A percentile compares a stretch with the other conserved stretches of the same genome.
Conservation (phyloP, 2,329 filamentous ascomycete genomes). For the Epichloe coenophiala region DNA sequence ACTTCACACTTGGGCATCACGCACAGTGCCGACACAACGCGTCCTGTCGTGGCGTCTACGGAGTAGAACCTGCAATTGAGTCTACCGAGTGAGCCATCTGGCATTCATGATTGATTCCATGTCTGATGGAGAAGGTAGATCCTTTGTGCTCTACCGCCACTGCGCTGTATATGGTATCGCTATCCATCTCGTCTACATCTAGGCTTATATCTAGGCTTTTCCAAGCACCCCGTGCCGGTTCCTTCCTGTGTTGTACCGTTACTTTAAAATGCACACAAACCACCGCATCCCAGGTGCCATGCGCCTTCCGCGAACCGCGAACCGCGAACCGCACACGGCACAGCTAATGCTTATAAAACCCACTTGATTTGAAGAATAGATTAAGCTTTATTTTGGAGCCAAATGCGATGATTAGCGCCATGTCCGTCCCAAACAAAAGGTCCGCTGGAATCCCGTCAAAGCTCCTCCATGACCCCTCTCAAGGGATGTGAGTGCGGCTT, state of each 20-base stretch:
- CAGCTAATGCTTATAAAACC: background rate
- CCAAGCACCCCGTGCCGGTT: background rate
- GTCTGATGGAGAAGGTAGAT: too few relatives aligned
- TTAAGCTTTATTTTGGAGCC: background rate
- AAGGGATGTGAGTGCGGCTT: conserved; percentile 24
- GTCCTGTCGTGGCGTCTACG: too few relatives aligned
- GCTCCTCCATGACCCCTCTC: conserved; percentile 16
- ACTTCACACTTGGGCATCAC: too few relatives aligned
- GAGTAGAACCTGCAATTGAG: too few relatives aligned
- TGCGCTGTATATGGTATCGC: conserved; percentile 1
- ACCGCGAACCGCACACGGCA: background rate
- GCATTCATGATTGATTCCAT: too few relatives aligned
- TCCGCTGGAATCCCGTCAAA: too few relatives aligned
- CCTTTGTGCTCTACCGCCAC: background rate
- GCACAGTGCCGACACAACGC: too few relatives aligned
- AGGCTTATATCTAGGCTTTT: background rate
- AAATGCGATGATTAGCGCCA: too few relatives aligned
- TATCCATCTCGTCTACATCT: background rate
- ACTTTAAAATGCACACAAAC: background rate
- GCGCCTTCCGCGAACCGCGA: background rate
- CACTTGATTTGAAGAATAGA: background rate
- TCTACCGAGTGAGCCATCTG: too few relatives aligned
- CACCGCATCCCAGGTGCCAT: background rate
- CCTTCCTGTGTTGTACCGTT: background rate
- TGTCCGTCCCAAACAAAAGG: background rate